phyloP scores from a whole-genome alignment of 331 rosid species.

The Cydonia oblonga region DNA sequence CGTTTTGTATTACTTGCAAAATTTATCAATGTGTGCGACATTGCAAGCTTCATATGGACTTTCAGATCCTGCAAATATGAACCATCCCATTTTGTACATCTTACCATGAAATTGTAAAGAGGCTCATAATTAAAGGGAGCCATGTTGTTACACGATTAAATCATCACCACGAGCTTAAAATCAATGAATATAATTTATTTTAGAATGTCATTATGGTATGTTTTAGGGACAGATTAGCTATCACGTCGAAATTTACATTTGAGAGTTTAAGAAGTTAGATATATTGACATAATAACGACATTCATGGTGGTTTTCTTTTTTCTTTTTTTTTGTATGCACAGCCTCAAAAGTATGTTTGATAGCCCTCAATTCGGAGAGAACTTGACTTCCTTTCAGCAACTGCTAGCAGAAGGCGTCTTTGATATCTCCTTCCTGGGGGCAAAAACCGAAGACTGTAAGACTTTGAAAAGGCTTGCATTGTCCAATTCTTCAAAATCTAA shows the following conservation, averaged over 20 bases:
- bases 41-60: conserved; percentile 6
- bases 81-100: conserved; percentile 1
- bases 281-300: neutral
- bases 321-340: conserved; percentile 30
- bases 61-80: neutral
- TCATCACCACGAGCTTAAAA: neutral
- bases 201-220: neutral
- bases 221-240: neutral
- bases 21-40: neutral
- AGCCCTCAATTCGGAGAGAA: conserved; percentile 79
- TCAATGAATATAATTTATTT: neutral
- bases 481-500: conserved; percentile 49
- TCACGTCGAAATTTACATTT: neutral
- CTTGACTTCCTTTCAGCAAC: conserved; percentile 70
- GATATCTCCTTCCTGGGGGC: conserved; percentile 55
- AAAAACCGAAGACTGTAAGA: conserved; percentile 79
- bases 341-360: conserved; percentile 66
- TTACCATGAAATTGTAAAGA: neutral
- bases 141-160: neutral
- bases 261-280: neutral
- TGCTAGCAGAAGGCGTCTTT: conserved; percentile 75
- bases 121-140: neutral
- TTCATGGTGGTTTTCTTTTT: conserved; percentile 21
- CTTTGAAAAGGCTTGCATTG: conserved; percentile 59
- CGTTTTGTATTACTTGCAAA: too few relatives aligned